Evolutionary conservation across 1,284 basidiomycete genomes (phyloP).

Genomic region (Moesziomyces parantarcticus): DNA sequence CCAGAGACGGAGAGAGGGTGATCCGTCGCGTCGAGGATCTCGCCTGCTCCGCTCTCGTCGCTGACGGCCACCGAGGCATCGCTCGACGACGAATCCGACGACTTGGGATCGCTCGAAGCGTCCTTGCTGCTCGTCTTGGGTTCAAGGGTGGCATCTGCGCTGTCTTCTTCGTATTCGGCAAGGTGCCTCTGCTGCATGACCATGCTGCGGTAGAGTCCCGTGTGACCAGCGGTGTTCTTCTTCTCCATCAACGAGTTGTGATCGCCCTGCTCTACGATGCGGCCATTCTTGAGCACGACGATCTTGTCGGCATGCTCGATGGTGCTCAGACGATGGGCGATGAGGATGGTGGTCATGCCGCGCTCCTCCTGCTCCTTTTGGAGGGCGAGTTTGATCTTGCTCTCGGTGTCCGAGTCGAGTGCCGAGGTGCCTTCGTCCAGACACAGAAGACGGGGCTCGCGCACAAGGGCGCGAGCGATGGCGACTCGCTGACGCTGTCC

Average conservation of each 20-base stretch:
- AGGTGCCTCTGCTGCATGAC: conserved; percentile 58
- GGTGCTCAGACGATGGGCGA: conserved; percentile 66
- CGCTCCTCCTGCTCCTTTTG: conserved; percentile 58
- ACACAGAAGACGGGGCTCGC: conserved; percentile 59
- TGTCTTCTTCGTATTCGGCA: conserved; percentile 33
- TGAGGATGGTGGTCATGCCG: conserved; percentile 64
- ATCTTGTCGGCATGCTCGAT: conserved; percentile 65
- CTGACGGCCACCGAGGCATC: conserved; percentile 11
- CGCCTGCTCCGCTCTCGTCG: conserved; percentile 3
- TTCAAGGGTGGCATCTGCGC: conserved; percentile 3
- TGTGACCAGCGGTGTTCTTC: conserved; percentile 6
- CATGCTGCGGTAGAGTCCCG: conserved; percentile 57
- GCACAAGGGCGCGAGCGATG: conserved; percentile 63
- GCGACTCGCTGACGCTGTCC: conserved; percentile 66
- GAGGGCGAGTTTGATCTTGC: conserved; percentile 58
- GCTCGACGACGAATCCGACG: conserved; percentile 8
- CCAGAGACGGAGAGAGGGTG: conserved; percentile 11
- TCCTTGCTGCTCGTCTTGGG: conserved; percentile 1
- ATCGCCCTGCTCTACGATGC: conserved; percentile 60
- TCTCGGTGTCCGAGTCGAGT: conserved; percentile 63
- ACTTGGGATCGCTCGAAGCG: conserved; percentile 3
- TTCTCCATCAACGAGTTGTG: conserved; percentile 56
- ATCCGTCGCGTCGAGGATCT: conserved; percentile 5
- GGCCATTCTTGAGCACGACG: conserved; percentile 58
- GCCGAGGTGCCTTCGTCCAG: conserved; percentile 66